Evolutionary conservation across 768 basidiomycete species (phyloP).

Genomic region (Russula lepida): DNA sequence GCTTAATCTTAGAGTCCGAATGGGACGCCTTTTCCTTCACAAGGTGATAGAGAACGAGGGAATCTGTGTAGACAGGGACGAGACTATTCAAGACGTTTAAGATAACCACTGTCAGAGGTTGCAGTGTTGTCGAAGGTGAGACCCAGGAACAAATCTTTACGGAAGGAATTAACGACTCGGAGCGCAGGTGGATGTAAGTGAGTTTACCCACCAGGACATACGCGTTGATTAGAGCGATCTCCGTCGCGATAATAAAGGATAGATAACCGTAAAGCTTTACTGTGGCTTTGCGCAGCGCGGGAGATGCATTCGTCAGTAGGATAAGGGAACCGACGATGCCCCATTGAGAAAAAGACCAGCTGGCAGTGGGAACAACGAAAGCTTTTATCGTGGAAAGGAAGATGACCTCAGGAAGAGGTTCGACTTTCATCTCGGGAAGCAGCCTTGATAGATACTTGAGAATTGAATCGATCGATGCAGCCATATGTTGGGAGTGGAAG

Average conservation of each 20-base stretch:
- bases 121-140: conserved; percentile 7
- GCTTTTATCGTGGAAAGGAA: conserved; percentile 7
- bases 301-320: conserved; percentile 1
- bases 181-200: not conserved
- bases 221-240: conserved; percentile 8
- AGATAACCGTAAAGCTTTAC: conserved; percentile 2
- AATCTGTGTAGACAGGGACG: conserved; percentile 10
- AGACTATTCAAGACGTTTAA: conserved; percentile 13
- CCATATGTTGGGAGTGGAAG: not conserved
- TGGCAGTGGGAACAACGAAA: not conserved
- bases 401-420: conserved; percentile 2
- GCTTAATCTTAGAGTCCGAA: not conserved
- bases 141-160: conserved; percentile 6
- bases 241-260: not conserved
- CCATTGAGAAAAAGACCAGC: conserved; percentile 4
- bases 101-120: conserved; percentile 7
- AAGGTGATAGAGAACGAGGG: conserved; percentile 9
- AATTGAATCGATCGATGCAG: not conserved
- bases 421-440: conserved; percentile 6
- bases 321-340: not conserved
- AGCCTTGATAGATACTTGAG: not conserved
- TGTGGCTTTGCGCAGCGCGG: conserved; percentile 6
- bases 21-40: conserved; percentile 3
- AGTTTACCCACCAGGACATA: not conserved
- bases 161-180: not conserved